Evolutionary conservation across 495 filamentous ascomycete species (phyloP).

Genomic region (Lepraria neglecta): DNA sequence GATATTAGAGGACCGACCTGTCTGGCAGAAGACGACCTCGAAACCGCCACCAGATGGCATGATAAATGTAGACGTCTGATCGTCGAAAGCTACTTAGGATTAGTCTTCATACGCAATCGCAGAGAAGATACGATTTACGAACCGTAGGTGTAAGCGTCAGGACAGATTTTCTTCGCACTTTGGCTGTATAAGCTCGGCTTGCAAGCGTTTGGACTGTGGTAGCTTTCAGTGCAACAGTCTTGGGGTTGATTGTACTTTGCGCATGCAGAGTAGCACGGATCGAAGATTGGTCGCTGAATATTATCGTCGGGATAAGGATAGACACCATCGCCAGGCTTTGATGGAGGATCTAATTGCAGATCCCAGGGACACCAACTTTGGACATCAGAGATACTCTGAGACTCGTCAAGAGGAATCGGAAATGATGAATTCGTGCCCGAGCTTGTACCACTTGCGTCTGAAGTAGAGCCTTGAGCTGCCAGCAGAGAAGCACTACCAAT

Average conservation of each 20-base stretch:
- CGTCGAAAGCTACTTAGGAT: conserved; percentile 55
- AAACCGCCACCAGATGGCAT: conserved; percentile 66
- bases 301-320: conserved; percentile 70
- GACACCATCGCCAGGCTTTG: conserved; percentile 58
- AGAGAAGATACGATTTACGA: conserved; percentile 16
- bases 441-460: conserved; percentile 31
- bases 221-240: conserved; percentile 66
- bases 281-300: conserved; percentile 58
- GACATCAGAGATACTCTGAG: conserved; percentile 43
- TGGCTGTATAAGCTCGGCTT: conserved; percentile 55
- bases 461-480: conserved; percentile 35
- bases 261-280: conserved; percentile 67
- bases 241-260: conserved; percentile 48
- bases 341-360: conserved; percentile 57
- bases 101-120: background rate
- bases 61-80: conserved; percentile 67
- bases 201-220: conserved; percentile 52
- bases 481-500: conserved; percentile 58
- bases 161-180: conserved; percentile 64
- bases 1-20: conserved; percentile 63
- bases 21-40: conserved; percentile 70
- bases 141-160: conserved; percentile 73
- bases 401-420: conserved; percentile 57
- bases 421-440: conserved; percentile 46
- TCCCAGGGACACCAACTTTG: conserved; percentile 73